Conservation (phyloP, 176 grass and related monocot species). For the Lolium rigidum region DNA sequence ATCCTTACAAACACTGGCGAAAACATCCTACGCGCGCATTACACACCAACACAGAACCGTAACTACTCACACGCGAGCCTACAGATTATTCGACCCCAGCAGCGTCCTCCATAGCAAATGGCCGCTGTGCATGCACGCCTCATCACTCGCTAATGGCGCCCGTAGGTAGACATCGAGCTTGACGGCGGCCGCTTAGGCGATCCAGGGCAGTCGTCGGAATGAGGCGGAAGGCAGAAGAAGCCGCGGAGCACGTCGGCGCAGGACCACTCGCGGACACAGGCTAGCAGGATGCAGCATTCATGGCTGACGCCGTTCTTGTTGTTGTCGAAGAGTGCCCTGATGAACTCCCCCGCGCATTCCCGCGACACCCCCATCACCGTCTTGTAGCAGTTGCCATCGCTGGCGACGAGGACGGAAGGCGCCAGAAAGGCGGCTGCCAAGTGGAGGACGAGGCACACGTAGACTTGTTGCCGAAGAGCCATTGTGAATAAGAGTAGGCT, state of each 20-base stretch:
- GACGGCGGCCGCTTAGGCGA: not conserved
- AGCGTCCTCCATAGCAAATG: no score
- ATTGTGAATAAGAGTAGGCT: not conserved
- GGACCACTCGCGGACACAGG: not conserved
- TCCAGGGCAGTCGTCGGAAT: not conserved
- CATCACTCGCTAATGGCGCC: no score
- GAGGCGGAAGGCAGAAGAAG: not conserved
- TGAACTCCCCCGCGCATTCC: not conserved
- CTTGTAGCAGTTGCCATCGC: not conserved
- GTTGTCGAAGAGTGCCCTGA: not conserved
- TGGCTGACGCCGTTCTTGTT: not conserved
- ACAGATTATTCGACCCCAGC: no score
- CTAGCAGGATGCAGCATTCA: not conserved
- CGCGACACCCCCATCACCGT: not conserved
- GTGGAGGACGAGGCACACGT: not conserved
- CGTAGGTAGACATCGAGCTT: no score
- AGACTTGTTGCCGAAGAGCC: not conserved
- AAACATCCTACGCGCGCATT: no score
- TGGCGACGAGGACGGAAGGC: not conserved
- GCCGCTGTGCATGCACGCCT: no score
- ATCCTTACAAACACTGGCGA: no score
- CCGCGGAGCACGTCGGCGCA: not conserved
- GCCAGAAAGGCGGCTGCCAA: not conserved
- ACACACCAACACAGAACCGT: no score
- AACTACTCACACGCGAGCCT: no score